Evolutionary conservation across 202 grass and related monocot genomes (phyloP), one percentile per base, ranked within the genome.

Genomic region (Carex sylvatica): DNA sequence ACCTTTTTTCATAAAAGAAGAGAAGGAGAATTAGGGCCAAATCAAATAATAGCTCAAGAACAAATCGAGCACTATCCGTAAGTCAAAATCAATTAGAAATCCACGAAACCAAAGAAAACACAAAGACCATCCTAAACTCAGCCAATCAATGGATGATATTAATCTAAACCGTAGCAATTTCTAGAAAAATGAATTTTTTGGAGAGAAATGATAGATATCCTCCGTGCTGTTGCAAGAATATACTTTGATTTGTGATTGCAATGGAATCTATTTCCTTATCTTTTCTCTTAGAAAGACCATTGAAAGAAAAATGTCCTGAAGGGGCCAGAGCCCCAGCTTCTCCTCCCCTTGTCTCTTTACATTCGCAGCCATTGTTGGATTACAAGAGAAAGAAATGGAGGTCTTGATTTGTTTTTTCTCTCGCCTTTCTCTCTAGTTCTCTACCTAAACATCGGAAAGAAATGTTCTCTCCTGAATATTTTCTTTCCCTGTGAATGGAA

Each of bases 151-250:
- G 31, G n/a, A 70, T 11, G 4, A 0, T 31, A 28, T 26, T n/a
- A 38, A 68, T 72, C 22, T 62, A 79, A 79, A 16, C 15, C 33
- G 11, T 54, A 76, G 15, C 14, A 42, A 80, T 38, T 80, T 63
- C 33, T 40, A 40, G 36, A 40, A 40, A 79, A 42, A 30, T 3
- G 5, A 69, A 19, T 42, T 33, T 20, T 9, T 2, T 19, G 6
- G 16, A 69, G 15, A 52, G 13, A 75, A 24, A 35, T 26, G 7
- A 35, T 3, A 19, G 14, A 66, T 40, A 40, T 40, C 58, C n/a
- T 47, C 36, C 65, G 4, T 63, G 56, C 22, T 80, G 38, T 47
- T 20, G 5, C n/a, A 7, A 36, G 18, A 70, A 3, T 6, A 8
- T 18, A 14, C 9, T 40, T 14, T 80, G 78, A 8, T 47, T 61